phyloP scores from a whole-genome alignment of 495 filamentous ascomycete species.

The Astrothelium subdiscretum region DNA sequence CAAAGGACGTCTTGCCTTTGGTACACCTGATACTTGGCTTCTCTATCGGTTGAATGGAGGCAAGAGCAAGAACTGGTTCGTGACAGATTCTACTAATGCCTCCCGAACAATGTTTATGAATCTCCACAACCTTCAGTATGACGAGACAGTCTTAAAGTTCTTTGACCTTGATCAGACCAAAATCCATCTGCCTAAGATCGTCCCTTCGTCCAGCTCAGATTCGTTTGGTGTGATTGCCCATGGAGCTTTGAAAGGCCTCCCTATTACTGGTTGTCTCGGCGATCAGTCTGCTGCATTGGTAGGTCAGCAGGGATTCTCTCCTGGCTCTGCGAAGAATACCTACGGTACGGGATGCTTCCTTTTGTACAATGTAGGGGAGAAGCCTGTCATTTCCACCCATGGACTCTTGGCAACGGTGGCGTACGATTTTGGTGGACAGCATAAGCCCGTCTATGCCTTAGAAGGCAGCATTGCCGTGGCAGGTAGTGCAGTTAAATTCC shows the following conservation, averaged over 20 bases:
- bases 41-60: constrained; percentile 81
- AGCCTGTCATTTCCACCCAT: constrained; percentile 79
- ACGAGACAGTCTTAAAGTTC: constrained; percentile 66
- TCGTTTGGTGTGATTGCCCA: constrained; percentile 59
- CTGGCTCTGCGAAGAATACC: constrained; percentile 83
- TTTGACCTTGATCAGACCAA: constrained; percentile 67
- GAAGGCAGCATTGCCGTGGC: constrained; percentile 87
- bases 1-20: constrained; percentile 67
- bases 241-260: constrained; percentile 59
- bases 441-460: constrained; percentile 72
- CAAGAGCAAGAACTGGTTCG: constrained; percentile 49
- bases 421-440: constrained; percentile 64
- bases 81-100: constrained; percentile 89
- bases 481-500: constrained; percentile 77
- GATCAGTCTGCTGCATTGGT: constrained; percentile 87
- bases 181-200: constrained; percentile 67
- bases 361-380: constrained; percentile 79
- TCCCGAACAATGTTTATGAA: constrained; percentile 96
- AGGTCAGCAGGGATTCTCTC: constrained; percentile 76
- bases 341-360: constrained; percentile 92
- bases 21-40: constrained; percentile 83
- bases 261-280: constrained; percentile 74
- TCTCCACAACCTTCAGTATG: constrained; percentile 71
- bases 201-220: constrained; percentile 68
- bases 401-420: constrained; percentile 79